Evolutionary conservation across 148 eudicot species (phyloP).

Genomic region (Silene latifolia): DNA sequence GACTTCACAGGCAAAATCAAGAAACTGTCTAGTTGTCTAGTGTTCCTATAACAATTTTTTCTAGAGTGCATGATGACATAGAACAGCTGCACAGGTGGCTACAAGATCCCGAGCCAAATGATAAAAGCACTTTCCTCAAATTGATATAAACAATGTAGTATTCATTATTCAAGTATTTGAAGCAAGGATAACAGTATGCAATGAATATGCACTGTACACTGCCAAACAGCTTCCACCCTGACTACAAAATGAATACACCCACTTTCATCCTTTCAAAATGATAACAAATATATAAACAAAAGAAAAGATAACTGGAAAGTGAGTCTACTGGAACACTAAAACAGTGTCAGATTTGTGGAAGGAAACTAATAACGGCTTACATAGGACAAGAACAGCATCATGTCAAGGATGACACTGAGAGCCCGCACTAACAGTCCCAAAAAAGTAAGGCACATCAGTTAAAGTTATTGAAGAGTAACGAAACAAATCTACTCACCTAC

Average conservation of each 20-base stretch:
- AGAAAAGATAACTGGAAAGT: neutral
- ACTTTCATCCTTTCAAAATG: neutral
- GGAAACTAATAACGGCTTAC: neutral
- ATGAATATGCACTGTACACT: neutral
- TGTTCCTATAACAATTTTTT: neutral
- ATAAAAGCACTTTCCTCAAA: neutral
- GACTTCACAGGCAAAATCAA: neutral
- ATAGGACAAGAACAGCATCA: neutral
- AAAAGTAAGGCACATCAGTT: constrained; percentile 11
- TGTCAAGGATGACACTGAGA: neutral
- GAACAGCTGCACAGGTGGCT: neutral
- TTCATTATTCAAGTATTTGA: neutral
- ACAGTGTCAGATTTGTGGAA: neutral
- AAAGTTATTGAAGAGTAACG: neutral
- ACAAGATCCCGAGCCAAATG: neutral
- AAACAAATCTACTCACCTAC: constrained; percentile 47
- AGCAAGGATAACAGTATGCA: neutral
- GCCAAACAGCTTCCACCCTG: neutral
- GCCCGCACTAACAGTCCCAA: constrained; percentile 11
- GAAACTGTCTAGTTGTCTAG: neutral
- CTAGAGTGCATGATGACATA: neutral
- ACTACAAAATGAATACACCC: neutral
- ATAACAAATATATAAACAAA: neutral
- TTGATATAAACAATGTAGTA: neutral
- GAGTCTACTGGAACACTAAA: neutral